Percentiles rank a stretch among this genome's conserved stretches.
phyloP scores from a whole-genome alignment of 73 alveolate genomes.

The Stentor coeruleus region DNA sequence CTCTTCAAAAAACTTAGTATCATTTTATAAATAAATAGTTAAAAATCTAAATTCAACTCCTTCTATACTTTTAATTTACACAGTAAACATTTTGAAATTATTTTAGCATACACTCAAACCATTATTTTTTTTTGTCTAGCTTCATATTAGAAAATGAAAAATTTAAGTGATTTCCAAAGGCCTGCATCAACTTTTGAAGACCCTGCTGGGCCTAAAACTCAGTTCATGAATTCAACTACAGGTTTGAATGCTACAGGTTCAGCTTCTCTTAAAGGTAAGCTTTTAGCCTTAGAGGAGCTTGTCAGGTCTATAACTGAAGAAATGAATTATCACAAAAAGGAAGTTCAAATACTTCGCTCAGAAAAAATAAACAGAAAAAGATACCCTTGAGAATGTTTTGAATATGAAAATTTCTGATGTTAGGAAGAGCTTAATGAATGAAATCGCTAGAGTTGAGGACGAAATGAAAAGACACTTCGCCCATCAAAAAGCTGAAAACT shows the following conservation, averaged over 20 bases:
- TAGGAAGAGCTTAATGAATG: conserved; percentile 57
- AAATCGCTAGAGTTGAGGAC: conserved; percentile 68
- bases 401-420: conserved; percentile 61
- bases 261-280: conserved; percentile 58
- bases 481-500: conserved; percentile 73
- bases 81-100: no score
- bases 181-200: no score
- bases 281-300: conserved; percentile 35
- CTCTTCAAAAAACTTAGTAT: no score
- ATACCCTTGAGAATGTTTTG: conserved; percentile 63
- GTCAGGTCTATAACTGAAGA: conserved; percentile 49
- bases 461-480: conserved; percentile 81
- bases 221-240: no score
- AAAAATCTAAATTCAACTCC: no score
- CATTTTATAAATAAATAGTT: no score
- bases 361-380: no score
- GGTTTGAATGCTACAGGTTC: conserved; percentile 30
- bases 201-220: no score
- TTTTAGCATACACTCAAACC: no score
- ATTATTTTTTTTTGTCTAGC: neutral
- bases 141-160: no score
- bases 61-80: no score
- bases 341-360: conserved; percentile 51
- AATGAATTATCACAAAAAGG: conserved; percentile 63
- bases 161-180: no score